These are phyloP conservation scores for Trametes coccinea DNA, from an alignment of 768 basidiomycete genomes.

Conservation along the genomic window DNA sequence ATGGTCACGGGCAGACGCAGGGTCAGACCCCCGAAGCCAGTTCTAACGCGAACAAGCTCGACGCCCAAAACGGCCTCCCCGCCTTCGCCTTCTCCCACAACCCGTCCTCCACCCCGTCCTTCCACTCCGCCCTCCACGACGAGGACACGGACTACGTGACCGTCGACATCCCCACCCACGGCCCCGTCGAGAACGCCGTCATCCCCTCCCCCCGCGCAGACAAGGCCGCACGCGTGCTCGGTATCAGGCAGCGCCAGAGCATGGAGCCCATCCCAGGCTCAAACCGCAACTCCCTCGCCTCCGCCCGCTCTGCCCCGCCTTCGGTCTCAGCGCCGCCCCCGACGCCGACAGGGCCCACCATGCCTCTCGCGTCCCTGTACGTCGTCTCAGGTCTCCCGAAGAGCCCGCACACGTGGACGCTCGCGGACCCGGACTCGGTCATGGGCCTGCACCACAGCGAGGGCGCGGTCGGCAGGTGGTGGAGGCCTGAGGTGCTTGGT, in stretches of 20 bases:
- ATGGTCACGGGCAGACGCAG: not conserved
- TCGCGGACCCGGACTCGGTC: slow-evolving; percentile 82
- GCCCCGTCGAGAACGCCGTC: slow-evolving; percentile 32
- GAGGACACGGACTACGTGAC: slow-evolving; percentile 73
- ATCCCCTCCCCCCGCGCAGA: slow-evolving; percentile 49
- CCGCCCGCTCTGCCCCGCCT: slow-evolving; percentile 58
- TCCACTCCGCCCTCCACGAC: slow-evolving; percentile 25
- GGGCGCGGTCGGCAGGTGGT: slow-evolving; percentile 86
- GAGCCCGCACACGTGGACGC: slow-evolving; percentile 86
- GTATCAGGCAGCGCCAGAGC: slow-evolving; percentile 69
- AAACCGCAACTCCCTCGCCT: slow-evolving; percentile 73
- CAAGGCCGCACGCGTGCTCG: slow-evolving; percentile 78
- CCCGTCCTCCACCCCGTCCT: slow-evolving; percentile 19
- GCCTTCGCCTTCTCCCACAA: slow-evolving; percentile 19
- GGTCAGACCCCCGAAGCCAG: not conserved
- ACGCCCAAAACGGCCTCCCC: slow-evolving; percentile 33
- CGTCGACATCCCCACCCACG: slow-evolving; percentile 34
- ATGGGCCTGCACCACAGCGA: slow-evolving; percentile 80
- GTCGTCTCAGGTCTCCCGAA: slow-evolving; percentile 89
- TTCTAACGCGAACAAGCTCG: slow-evolving; percentile 9
- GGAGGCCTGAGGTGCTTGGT: slow-evolving; percentile 89
- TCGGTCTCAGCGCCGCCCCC: slow-evolving; percentile 51
- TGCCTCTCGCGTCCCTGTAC: slow-evolving; percentile 81
- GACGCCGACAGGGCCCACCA: slow-evolving; percentile 62
- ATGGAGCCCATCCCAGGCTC: slow-evolving; percentile 88